Base-by-base conservation (phyloP, 1,284 basidiomycete species). In the Meripilus lineatus region DNA sequence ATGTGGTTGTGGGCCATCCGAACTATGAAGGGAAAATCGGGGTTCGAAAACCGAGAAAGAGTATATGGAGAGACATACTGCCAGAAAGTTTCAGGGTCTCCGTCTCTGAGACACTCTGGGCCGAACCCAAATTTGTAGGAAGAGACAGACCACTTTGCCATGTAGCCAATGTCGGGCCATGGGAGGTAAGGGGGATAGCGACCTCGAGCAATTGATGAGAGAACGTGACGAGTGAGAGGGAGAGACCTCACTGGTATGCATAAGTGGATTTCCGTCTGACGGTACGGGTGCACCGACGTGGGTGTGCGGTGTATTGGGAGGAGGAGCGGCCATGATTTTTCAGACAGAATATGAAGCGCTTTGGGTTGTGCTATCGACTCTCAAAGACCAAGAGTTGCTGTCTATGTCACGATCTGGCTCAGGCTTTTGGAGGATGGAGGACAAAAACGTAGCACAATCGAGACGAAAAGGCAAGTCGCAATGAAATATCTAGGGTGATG, bases 101-200 rank as follows among this genome's bases (percentile, higher is more conserved):
- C 77, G 56, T 98, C 93, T 13, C 83, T 76, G 40, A 99, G 71
- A 67, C 94, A 93, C 57, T 94, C 90, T 14, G 93, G 84, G 4
- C 95, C 94, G 58, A 95, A 96, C 1, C 94, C 94, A 52, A 94
- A 95, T 65, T 99, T 99, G 68, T 83, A 93, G 0, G 89, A 93
- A 15, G 93, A 97, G 6, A 99, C 93, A n/a, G 88, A 87, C 96
- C 96, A 99, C 51, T 86, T 85, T 18, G 89, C 94, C 15, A 89
- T 75, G 41, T 81, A 70, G 10, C 89, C 89, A 42, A 93, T 88
- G 63, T 93, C 87, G 17, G 86, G 85, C 79, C 77, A 85, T 0
- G 74, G 77, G 6, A 84, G 67, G 32, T 59, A 49, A 6, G 81
- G 80, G 7, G 75, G 69, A 24, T 63, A 60, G 40, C 66, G 69